Evolutionary conservation across 2,329 filamentous ascomycete species (phyloP).

Genomic region (Penicillium sumatraense): DNA sequence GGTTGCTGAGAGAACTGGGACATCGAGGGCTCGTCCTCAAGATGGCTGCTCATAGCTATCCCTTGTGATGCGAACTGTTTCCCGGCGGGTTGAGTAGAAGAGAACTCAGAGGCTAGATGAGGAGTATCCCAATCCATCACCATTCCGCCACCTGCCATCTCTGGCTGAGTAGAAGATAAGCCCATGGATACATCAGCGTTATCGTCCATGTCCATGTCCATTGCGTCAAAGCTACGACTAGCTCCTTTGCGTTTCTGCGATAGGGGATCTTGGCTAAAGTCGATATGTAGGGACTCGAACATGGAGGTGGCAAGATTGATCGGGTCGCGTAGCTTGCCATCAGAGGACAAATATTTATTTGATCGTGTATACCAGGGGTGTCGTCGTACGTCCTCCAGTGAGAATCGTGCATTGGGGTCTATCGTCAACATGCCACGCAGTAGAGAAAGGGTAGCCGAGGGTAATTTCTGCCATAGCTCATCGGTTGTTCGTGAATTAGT

Average conservation of each 20-base stretch:
- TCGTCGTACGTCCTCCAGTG: slow-evolving; percentile 81
- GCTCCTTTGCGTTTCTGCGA: slow-evolving; percentile 45
- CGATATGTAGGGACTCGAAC: slow-evolving; percentile 87
- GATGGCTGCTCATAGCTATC: slow-evolving; percentile 60
- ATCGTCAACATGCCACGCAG: slow-evolving; percentile 92
- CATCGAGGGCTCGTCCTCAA: slow-evolving; percentile 83
- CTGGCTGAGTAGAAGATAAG: slow-evolving; percentile 84
- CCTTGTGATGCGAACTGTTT: slow-evolving; percentile 39
- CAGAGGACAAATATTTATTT: slow-evolving; percentile 74
- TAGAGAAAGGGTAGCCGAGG: slow-evolving; percentile 74
- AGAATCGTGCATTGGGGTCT: slow-evolving; percentile 75
- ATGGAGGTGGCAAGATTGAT: slow-evolving; percentile 90
- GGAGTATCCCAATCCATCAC: slow-evolving; percentile 90
- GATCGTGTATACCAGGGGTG: slow-evolving; percentile 93
- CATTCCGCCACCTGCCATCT: slow-evolving; percentile 74
- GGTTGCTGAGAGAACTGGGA: slow-evolving; percentile 82
- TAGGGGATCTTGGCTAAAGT: slow-evolving; percentile 73
- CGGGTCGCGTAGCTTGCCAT: slow-evolving; percentile 77
- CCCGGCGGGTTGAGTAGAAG: slow-evolving; percentile 53
- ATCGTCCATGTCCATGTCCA: slow-evolving; percentile 69
- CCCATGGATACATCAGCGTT: slow-evolving; percentile 48
- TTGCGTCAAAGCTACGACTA: slow-evolving; percentile 57
- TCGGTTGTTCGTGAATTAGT: slow-evolving; percentile 82
- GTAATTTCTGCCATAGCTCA: slow-evolving; percentile 81
- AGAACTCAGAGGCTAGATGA: slow-evolving; percentile 53